These are phyloP conservation scores for Jackrogersella multiformis DNA, from an alignment of 495 filamentous ascomycete species.

Conservation along the genomic window DNA sequence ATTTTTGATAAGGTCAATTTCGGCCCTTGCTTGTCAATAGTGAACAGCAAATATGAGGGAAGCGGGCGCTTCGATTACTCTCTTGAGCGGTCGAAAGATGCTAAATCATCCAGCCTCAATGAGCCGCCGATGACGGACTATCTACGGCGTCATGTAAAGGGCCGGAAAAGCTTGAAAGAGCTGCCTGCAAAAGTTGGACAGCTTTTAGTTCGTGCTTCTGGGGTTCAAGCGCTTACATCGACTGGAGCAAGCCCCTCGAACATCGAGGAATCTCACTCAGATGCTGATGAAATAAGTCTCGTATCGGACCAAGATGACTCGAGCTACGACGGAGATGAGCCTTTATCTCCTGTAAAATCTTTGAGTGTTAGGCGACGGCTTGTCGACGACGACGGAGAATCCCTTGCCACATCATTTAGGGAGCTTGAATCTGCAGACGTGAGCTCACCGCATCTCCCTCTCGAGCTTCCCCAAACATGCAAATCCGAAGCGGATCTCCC, in stretches of 20 bases:
- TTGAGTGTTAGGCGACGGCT: slow-evolving; percentile 46
- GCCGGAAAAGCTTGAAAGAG: slow-evolving; percentile 51
- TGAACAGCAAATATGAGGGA: slow-evolving; percentile 62
- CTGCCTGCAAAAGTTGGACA: slow-evolving; percentile 47
- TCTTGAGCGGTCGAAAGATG: slow-evolving; percentile 34
- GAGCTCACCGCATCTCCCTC: slow-evolving; percentile 46
- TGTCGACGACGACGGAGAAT: slow-evolving; percentile 57
- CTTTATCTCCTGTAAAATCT: slow-evolving; percentile 55
- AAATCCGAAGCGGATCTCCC: slow-evolving; percentile 55
- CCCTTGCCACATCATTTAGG: slow-evolving; percentile 59
- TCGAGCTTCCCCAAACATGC: slow-evolving; percentile 53
- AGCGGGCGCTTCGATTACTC: slow-evolving; percentile 59
- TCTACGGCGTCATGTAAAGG: slow-evolving; percentile 48
- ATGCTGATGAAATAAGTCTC: slow-evolving; percentile 57
- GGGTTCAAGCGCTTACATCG: slow-evolving; percentile 37
- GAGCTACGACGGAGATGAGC: slow-evolving; percentile 56
- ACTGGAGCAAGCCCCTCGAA: slow-evolving; percentile 41
- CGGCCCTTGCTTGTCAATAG: slow-evolving; percentile 55
- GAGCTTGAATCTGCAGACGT: slow-evolving; percentile 54
- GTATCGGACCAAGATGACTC: slow-evolving; percentile 61
- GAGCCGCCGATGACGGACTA: slow-evolving; percentile 54
- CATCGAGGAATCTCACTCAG: slow-evolving; percentile 52
- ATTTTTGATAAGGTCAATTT: slow-evolving; percentile 62
- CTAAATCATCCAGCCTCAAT: slow-evolving; percentile 17
- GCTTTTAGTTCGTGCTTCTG: slow-evolving; percentile 46